Evolutionary conservation across 2,329 filamentous ascomycete genomes (phyloP).

Genomic region (Penicillium fuscoglaucum): DNA sequence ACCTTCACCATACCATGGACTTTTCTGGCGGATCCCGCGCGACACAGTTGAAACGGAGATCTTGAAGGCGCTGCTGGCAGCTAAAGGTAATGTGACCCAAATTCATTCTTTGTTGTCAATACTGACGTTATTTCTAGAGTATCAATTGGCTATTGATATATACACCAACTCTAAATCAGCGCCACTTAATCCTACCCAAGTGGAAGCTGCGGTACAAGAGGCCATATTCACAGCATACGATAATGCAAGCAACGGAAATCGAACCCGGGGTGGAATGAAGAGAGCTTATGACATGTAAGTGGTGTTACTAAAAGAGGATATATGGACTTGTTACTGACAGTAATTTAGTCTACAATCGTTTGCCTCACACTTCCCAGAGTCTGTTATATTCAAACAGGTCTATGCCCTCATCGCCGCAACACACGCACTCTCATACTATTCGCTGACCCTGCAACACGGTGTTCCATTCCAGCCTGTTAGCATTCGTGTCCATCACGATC

Average conservation of each 20-base stretch:
- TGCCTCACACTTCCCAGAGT: constrained; percentile 43
- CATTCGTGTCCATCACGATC: constrained; percentile 63
- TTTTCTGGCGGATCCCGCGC: constrained; percentile 52
- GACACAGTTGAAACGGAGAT: constrained; percentile 58
- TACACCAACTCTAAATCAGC: constrained; percentile 37
- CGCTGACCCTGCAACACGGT: constrained; percentile 62
- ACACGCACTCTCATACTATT: constrained; percentile 65
- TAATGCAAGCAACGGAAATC: constrained; percentile 66
- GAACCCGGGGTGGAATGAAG: constrained; percentile 62
- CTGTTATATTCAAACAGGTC: constrained; percentile 45
- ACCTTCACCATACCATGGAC: constrained; percentile 41
- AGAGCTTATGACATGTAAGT: constrained; percentile 58
- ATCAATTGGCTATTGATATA: constrained; percentile 43
- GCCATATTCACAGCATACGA: constrained; percentile 60
- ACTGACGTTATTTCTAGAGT: constrained; percentile 35
- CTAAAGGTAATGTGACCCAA: constrained; percentile 38
- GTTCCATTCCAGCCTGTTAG: constrained; percentile 67
- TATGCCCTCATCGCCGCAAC: constrained; percentile 60
- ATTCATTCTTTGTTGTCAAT: not conserved
- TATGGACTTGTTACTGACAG: constrained; percentile 9
- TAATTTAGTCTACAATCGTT: constrained; percentile 44
- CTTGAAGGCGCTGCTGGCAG: constrained; percentile 55
- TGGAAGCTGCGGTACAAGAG: constrained; percentile 55
- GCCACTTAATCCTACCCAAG: constrained; percentile 45
- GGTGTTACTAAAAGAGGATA: not conserved